Evolutionary conservation across 192 early-diverging fungal species (phyloP), one percentile per base, ranked within the genome.

Genomic region (Allomyces arbusculus): DNA sequence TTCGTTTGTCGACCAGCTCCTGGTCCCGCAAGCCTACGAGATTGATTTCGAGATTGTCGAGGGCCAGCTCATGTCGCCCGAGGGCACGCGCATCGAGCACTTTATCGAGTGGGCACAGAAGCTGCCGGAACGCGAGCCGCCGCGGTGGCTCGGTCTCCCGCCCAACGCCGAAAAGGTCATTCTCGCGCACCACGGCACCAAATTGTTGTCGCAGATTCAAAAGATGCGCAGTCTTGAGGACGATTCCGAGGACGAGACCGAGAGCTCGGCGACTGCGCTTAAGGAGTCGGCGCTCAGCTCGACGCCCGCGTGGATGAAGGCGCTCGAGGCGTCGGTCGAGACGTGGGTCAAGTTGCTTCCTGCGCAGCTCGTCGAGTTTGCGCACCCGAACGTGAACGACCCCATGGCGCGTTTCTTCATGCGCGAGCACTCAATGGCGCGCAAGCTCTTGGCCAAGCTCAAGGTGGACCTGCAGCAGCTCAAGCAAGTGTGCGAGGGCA

Each of bases 81-180:
- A 97, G 58, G 93, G 90, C 44, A 93, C 84, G 9, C 80, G 78
- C 66, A 75, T 88, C 61, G 86, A 87, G 4, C 86, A 95, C 66
- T 92, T 98, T 76, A 63, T 92, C 67, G 76, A 81, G 23, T 99
- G 97, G 97, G 90, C 92, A 43, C 76, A 80, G 28, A 79, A 78
- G 45, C 69, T 98, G 66, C 91, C 92, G 1, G 93, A 94, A 43
- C 80, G 84, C 68, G 89, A 98, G 75, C 93, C 97, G 23, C 96
- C 96, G 19, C 85, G 89, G 7, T 99, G 97, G 97, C 78, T 99
- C 44, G 92, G 97, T 10, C 80, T 99, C 63, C 94, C 94, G 23
- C 69, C 80, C 7, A 93, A 92, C 69, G 93, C 97, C 16, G 97
- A 99, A 73, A 86, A 82, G 63, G 84, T 97, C 58, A 77, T 97